Conservation (phyloP, 2,329 filamentous ascomycete species). For the Aspergillus texensis region DNA sequence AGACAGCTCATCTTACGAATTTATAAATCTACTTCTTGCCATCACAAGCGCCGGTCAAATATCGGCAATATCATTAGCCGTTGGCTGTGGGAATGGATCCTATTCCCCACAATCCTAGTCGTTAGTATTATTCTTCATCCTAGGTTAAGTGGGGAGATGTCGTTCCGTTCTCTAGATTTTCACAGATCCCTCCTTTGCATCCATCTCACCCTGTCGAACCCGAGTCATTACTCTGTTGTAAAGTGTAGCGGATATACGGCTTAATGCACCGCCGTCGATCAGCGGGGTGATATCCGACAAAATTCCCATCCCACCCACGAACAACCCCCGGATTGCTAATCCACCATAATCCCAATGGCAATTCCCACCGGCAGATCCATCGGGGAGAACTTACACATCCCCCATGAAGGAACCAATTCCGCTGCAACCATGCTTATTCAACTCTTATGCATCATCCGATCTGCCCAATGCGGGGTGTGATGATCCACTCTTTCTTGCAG, state of each 20-base stretch:
- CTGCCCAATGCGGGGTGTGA: slow-evolving; percentile 9
- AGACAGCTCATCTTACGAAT: background rate
- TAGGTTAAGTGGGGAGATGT: background rate
- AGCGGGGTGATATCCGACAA: background rate
- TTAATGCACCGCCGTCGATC: background rate
- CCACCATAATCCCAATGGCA: background rate
- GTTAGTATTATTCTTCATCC: background rate
- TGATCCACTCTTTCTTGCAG: background rate
- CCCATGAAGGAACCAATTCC: background rate
- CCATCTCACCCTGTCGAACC: background rate
- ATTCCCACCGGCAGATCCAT: background rate
- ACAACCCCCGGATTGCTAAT: background rate
- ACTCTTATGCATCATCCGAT: slow-evolving; percentile 2
- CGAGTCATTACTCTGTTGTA: rapidly evolving
- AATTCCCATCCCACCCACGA: background rate
- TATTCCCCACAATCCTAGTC: background rate
- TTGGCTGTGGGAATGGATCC: background rate
- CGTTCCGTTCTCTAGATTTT: background rate
- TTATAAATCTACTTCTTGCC: background rate
- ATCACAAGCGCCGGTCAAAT: rapidly evolving
- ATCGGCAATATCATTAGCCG: background rate
- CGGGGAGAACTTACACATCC: background rate
- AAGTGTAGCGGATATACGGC: background rate
- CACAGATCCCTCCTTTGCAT: background rate
- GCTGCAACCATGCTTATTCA: slow-evolving; percentile 2